These are phyloP conservation scores for Mucor piriformis DNA, from an alignment of 371 early-diverging fungal species.

Conservation along the genomic window DNA sequence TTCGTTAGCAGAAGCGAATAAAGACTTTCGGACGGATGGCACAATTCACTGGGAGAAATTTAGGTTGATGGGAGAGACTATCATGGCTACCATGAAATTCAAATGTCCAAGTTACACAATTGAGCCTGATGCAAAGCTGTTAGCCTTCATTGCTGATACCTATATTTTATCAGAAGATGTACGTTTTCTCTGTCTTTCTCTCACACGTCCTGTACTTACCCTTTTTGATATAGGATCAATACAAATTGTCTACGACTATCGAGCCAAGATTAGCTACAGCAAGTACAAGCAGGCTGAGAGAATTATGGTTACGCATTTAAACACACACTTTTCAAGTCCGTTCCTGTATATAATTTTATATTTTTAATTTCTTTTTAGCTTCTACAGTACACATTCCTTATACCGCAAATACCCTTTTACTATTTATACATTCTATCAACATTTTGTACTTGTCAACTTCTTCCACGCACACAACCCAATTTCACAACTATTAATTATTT, in stretches of 20 bases:
- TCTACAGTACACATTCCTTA: not conserved
- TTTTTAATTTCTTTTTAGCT: not conserved
- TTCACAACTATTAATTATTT: no score
- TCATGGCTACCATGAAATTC: conserved; percentile 52
- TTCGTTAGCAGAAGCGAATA: conserved; percentile 62
- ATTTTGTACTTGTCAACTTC: not conserved
- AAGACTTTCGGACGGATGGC: conserved; percentile 57
- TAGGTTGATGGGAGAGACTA: conserved; percentile 58
- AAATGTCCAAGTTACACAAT: conserved; percentile 43
- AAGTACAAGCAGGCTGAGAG: conserved; percentile 29
- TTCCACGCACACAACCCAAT: not conserved
- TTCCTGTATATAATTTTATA: not conserved
- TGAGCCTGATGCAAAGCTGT: conserved; percentile 35
- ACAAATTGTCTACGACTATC: conserved; percentile 33
- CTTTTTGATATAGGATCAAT: conserved; percentile 36
- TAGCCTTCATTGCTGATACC: conserved; percentile 45
- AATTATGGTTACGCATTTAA: conserved; percentile 27
- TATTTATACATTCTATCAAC: not conserved
- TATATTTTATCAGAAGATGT: conserved; percentile 50
- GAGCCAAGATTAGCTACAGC: conserved; percentile 36
- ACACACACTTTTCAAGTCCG: not conserved
- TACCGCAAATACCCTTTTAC: not conserved
- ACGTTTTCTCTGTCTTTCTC: conserved; percentile 3
- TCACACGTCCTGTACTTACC: not conserved
- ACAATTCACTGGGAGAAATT: conserved; percentile 68